A percentile compares a stretch with the other conserved stretches of the same genome.
phyloP scores from a whole-genome alignment of 192 early-diverging fungal genomes.

The Coemansia guatemalensis region DNA sequence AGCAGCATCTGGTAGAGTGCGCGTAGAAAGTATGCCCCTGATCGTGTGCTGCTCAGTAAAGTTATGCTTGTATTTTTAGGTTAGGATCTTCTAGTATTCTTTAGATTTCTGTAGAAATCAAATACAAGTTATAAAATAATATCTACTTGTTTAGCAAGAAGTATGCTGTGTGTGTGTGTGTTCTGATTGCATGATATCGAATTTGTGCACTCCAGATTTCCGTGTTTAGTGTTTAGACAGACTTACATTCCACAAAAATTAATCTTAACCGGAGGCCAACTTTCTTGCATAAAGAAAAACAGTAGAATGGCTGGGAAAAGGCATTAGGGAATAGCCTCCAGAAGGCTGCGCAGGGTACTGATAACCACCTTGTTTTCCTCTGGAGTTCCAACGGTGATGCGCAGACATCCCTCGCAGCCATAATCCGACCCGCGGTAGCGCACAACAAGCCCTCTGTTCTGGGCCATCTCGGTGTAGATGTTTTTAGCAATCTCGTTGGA shows the following conservation, averaged over 20 bases:
- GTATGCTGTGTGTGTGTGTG: no score
- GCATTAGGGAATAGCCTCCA: slow-evolving; percentile 15
- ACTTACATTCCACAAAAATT: background rate
- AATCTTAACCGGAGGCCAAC: background rate
- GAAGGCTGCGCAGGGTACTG: slow-evolving; percentile 41
- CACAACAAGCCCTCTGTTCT: slow-evolving; percentile 84
- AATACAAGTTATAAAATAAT: no score
- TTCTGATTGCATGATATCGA: no score
- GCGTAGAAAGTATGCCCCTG: no score
- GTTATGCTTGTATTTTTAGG: no score
- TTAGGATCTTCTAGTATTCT: no score
- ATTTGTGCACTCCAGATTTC: no score
- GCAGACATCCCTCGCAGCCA: slow-evolving; percentile 91
- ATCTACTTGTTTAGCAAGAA: no score
- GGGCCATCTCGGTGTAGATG: slow-evolving; percentile 85
- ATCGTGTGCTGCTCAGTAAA: no score
- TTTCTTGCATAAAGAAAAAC: background rate
- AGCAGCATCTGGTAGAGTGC: no score
- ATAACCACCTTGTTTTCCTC: slow-evolving; percentile 79
- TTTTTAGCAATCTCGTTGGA: slow-evolving; percentile 68
- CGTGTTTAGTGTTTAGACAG: no score
- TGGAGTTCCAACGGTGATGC: slow-evolving; percentile 90
- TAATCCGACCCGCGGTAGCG: slow-evolving; percentile 89
- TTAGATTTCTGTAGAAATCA: no score
- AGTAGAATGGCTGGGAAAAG: background rate